A percentile compares a stretch with the other conserved stretches of the same genome.
Conservation (phyloP, 2,329 filamentous ascomycete species). For the Lecanicillium sp. region DNA sequence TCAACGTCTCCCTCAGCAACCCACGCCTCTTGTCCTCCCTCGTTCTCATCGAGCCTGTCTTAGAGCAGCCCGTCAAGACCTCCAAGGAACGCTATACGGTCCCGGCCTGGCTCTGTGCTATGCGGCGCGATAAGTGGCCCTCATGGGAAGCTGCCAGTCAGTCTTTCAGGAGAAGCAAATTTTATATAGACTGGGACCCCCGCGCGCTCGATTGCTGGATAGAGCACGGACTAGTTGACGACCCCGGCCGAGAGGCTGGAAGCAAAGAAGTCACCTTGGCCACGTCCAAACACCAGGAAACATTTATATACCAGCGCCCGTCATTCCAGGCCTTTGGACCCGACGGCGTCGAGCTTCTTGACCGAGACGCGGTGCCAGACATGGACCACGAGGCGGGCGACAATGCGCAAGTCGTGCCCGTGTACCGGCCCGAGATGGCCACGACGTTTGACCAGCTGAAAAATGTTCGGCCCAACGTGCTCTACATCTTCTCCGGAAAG, state of each 20-base stretch:
- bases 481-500: constrained; percentile 61
- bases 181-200: neutral
- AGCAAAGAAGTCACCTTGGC: neutral
- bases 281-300: neutral
- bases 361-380: constrained; percentile 36
- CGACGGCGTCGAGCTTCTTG: constrained; percentile 28
- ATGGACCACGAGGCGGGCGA: constrained; percentile 31
- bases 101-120: too few species aligned
- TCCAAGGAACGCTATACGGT: too few species aligned
- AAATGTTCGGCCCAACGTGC: constrained; percentile 52
- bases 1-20: constrained; percentile 62
- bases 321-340: constrained; percentile 39
- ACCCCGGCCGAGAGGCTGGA: neutral
- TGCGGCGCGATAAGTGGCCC: neutral
- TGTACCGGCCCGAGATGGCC: constrained; percentile 61
- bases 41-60: constrained; percentile 60
- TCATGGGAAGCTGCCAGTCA: neutral
- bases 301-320: constrained; percentile 63
- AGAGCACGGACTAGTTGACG: neutral
- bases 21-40: constrained; percentile 66
- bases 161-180: neutral
- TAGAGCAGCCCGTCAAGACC: too few species aligned
- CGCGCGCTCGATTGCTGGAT: neutral
- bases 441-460: constrained; percentile 50
- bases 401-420: constrained; percentile 39